Conservation (phyloP, 1,139 yeast genomes). For the Waltiozyma sp. region DNA sequence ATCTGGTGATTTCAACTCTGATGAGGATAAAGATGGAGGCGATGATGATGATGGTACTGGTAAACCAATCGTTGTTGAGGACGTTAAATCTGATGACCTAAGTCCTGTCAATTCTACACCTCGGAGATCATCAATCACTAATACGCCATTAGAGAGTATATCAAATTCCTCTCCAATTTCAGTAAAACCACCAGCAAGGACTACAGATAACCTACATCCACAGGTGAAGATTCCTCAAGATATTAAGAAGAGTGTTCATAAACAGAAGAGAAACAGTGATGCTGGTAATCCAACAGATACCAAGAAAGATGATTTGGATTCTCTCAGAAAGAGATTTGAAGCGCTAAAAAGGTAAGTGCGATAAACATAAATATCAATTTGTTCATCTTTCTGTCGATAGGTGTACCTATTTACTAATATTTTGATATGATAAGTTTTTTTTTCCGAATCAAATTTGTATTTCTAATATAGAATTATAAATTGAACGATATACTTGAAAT, state of each 20-base stretch:
- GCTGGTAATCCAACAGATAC: constrained; percentile 14
- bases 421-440: no score
- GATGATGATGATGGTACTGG: constrained; percentile 22
- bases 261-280: constrained; percentile 16
- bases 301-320: constrained; percentile 32
- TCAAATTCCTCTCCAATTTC: constrained; percentile 31
- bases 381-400: no score
- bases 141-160: constrained; percentile 18
- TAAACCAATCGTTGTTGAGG: constrained; percentile 14
- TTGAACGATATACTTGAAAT: no score
- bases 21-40: constrained; percentile 8
- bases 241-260: constrained; percentile 19
- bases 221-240: constrained; percentile 32
- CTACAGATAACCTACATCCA: constrained; percentile 34
- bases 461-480: no score
- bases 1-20: constrained; percentile 28
- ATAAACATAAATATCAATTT: no score
- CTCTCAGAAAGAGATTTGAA: constrained; percentile 41
- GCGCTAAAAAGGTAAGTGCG: constrained; percentile 28
- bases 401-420: no score
- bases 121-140: constrained; percentile 22
- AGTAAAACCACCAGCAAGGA: constrained; percentile 33
- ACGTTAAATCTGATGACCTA: constrained; percentile 14
- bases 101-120: constrained; percentile 15
- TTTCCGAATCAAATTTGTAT: no score